phyloP scores from a whole-genome alignment of 2,329 filamentous ascomycete species.

The Cercospora zeina region DNA sequence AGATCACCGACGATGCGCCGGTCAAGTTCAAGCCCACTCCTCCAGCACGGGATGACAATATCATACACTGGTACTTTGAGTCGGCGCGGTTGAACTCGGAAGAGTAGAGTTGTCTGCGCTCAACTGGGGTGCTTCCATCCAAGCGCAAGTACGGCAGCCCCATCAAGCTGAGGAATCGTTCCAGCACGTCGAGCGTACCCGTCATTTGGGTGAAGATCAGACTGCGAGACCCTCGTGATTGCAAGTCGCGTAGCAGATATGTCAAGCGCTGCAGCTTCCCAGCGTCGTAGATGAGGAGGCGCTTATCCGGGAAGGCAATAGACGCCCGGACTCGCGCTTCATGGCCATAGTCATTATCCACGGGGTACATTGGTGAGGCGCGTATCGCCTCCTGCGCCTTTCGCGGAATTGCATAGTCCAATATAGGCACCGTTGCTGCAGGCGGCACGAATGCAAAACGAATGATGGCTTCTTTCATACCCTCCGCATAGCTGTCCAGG shows the following conservation, averaged over 20 bases:
- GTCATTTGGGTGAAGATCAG: slow-evolving; percentile 99
- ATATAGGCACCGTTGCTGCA: slow-evolving; percentile 68
- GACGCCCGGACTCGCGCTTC: slow-evolving; percentile 88
- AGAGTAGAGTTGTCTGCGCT: slow-evolving; percentile 90
- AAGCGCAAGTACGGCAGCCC: slow-evolving; percentile 94
- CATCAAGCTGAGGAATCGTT: slow-evolving; percentile 97
- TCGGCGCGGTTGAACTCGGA: slow-evolving; percentile 92
- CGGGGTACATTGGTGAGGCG: slow-evolving; percentile 31
- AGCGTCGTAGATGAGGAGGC: slow-evolving; percentile 95
- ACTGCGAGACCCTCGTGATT: slow-evolving; percentile 86
- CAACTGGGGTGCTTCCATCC: slow-evolving; percentile 94
- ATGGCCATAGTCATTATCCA: slow-evolving; percentile 80
- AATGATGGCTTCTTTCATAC: slow-evolving; percentile 72
- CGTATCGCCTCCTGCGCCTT: slow-evolving; percentile 34
- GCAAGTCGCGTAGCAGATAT: slow-evolving; percentile 78
- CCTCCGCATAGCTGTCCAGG: slow-evolving; percentile 68
- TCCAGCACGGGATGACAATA: slow-evolving; percentile 89
- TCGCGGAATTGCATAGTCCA: slow-evolving; percentile 33
- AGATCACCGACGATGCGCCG: slow-evolving; percentile 95
- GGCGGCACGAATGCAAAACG: slow-evolving; percentile 94
- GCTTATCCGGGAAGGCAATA: slow-evolving; percentile 94
- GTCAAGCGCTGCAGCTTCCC: slow-evolving; percentile 93
- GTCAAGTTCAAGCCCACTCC: slow-evolving; percentile 95
- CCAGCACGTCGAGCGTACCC: slow-evolving; percentile 93
- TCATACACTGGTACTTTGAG: slow-evolving; percentile 88